Conservation (phyloP, 2,329 filamentous ascomycete genomes). For the Colletotrichum spinosum region DNA sequence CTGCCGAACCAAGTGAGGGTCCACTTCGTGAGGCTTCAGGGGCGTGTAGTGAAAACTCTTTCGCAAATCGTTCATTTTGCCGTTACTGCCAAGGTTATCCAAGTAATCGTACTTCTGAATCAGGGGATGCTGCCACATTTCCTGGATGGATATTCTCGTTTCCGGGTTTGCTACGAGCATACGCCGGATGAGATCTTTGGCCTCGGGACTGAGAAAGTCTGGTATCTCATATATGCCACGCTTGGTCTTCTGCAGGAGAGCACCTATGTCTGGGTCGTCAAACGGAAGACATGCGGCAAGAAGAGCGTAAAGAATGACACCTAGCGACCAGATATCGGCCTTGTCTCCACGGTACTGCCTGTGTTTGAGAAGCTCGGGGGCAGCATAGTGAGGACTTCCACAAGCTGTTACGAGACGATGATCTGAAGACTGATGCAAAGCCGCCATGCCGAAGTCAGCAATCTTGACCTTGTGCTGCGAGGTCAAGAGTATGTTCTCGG, state of each 20-base stretch:
- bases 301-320: slow-evolving; percentile 89
- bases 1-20: slow-evolving; percentile 85
- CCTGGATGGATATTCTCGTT: slow-evolving; percentile 80
- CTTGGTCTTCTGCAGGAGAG: slow-evolving; percentile 72
- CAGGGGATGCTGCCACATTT: slow-evolving; percentile 91
- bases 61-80: slow-evolving; percentile 66
- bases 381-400: slow-evolving; percentile 96
- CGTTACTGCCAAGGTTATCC: slow-evolving; percentile 71
- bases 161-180: slow-evolving; percentile 86
- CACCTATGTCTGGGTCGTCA: slow-evolving; percentile 71
- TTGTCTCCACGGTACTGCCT: slow-evolving; percentile 84
- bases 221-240: slow-evolving; percentile 72
- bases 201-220: slow-evolving; percentile 73
- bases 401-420: slow-evolving; percentile 89
- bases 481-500: slow-evolving; percentile 94
- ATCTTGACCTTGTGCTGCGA: slow-evolving; percentile 84
- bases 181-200: slow-evolving; percentile 79
- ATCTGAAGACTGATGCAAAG: slow-evolving; percentile 82
- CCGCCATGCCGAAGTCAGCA: slow-evolving; percentile 98
- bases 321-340: slow-evolving; percentile 95
- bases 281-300: slow-evolving; percentile 88
- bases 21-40: slow-evolving; percentile 74
- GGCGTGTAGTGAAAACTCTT: slow-evolving; percentile 72
- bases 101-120: slow-evolving; percentile 84
- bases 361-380: slow-evolving; percentile 87